phyloP scores from a whole-genome alignment of 495 filamentous ascomycete genomes.

The Xylona heveae region DNA sequence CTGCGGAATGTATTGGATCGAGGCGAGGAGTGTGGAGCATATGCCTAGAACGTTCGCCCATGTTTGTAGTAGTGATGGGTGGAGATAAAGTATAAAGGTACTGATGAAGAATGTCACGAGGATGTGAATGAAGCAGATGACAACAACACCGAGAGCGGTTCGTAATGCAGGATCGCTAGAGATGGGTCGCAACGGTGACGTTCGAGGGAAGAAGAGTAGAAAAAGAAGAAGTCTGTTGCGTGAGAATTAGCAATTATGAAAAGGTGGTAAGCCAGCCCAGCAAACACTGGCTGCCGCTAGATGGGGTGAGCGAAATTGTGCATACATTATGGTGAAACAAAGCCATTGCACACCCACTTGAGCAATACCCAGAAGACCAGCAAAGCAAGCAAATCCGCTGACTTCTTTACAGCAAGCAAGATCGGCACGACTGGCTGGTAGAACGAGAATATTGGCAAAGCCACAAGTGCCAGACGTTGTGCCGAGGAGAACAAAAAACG shows the following conservation, averaged over 20 bases:
- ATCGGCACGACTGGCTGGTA: conserved; percentile 56
- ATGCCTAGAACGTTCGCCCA: conserved; percentile 79
- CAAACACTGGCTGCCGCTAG: no score
- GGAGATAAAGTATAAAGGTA: conserved; percentile 32
- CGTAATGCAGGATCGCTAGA: conserved; percentile 37
- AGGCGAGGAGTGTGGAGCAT: conserved; percentile 53
- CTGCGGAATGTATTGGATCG: conserved; percentile 84
- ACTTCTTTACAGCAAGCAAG: conserved; percentile 67
- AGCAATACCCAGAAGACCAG: conserved; percentile 64
- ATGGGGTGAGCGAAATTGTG: conserved; percentile 3
- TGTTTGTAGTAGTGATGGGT: conserved; percentile 32
- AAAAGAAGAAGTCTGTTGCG: conserved; percentile 65
- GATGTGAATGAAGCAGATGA: conserved; percentile 48
- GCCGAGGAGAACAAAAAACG: conserved; percentile 81
- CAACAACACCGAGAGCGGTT: conserved; percentile 51
- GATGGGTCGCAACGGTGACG: conserved; percentile 22
- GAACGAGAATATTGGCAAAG: conserved; percentile 75
- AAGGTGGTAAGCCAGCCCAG: no score
- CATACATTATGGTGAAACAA: conserved; percentile 79
- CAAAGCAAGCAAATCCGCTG: conserved; percentile 60
- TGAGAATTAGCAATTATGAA: no score
- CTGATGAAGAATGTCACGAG: conserved; percentile 43
- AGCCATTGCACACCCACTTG: conserved; percentile 84
- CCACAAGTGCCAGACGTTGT: conserved; percentile 70
- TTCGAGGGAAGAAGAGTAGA: conserved; percentile 62